These are phyloP conservation scores for Colletotrichum tamarilloi DNA, from an alignment of 2,329 filamentous ascomycete species.

Conservation along the genomic window DNA sequence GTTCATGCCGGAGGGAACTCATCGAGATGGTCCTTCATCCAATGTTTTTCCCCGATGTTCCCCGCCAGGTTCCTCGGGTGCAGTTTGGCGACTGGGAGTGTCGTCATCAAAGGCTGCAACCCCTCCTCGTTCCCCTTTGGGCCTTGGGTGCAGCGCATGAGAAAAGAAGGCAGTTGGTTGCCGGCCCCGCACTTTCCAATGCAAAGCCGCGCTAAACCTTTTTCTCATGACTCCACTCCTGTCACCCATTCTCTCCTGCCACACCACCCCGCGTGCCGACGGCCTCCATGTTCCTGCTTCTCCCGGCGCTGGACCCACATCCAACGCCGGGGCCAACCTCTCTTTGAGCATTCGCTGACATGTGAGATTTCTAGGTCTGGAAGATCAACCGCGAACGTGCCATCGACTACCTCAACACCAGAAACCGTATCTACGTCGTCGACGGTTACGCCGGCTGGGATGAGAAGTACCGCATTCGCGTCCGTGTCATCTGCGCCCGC, in stretches of 20 bases:
- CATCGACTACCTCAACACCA: conserved; percentile 98
- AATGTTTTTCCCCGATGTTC: not conserved
- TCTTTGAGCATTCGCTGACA: conserved; percentile 22
- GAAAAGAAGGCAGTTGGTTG: conserved; percentile 2
- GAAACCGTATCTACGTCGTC: conserved; percentile 98
- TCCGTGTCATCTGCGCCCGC: conserved; percentile 97
- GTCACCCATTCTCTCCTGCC: not conserved
- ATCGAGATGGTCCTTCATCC: conserved; percentile 22
- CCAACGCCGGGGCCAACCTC: not conserved
- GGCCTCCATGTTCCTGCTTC: conserved; percentile 14
- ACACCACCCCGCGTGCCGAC: not conserved
- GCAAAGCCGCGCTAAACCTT: conserved; percentile 26
- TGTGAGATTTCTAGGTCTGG: conserved; percentile 78
- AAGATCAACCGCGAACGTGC: conserved; percentile 99
- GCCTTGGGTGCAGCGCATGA: not conserved
- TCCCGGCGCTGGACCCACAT: conserved; percentile 7
- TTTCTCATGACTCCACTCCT: not conserved
- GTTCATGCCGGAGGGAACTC: conserved; percentile 5
- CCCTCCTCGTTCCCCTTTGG: not conserved
- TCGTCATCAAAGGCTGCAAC: conserved; percentile 25
- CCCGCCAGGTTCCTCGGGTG: not conserved
- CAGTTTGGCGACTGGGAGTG: conserved; percentile 6
- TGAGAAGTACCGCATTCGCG: conserved; percentile 95
- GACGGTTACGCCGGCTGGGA: conserved; percentile 99
- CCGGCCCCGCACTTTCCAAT: conserved; percentile 19